phyloP scores from a whole-genome alignment of 805 yeast genomes.

The Komagataella mondaviorum region DNA sequence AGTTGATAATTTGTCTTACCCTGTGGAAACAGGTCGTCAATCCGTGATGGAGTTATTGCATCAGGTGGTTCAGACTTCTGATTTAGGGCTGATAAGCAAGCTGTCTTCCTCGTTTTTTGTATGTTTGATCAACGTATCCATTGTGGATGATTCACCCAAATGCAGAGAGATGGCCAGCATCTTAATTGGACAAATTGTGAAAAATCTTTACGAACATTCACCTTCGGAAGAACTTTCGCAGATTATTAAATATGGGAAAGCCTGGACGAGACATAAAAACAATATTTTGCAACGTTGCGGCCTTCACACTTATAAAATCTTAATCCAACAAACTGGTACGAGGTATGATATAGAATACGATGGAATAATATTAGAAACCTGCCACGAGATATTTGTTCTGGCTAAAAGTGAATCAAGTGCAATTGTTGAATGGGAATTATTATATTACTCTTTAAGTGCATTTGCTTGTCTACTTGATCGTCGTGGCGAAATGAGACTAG shows the following conservation, averaged over 20 bases:
- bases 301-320: conserved; percentile 56
- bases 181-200: conserved; percentile 33
- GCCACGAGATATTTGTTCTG: conserved; percentile 15
- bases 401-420: conserved; percentile 23
- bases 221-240: background rate
- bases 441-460: conserved; percentile 52
- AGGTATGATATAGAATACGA: conserved; percentile 26
- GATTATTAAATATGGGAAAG: conserved; percentile 31
- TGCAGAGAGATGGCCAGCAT: conserved; percentile 78
- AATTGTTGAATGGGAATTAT: conserved; percentile 53
- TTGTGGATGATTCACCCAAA: conserved; percentile 62
- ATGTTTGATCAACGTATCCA: conserved; percentile 62
- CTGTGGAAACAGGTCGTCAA: conserved; percentile 75
- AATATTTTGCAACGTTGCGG: conserved; percentile 55
- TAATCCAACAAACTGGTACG: conserved; percentile 31
- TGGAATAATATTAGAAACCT: conserved; percentile 15
- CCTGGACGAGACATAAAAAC: conserved; percentile 24
- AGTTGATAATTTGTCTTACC: conserved; percentile 71
- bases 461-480: conserved; percentile 28
- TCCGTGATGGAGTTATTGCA: conserved; percentile 84
- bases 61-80: conserved; percentile 52
- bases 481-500: conserved; percentile 14
- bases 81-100: conserved; percentile 40
- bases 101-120: conserved; percentile 71
- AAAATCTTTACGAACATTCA: background rate